Conservation (phyloP, 495 filamentous ascomycete genomes). For the Neurospora sp. region DNA sequence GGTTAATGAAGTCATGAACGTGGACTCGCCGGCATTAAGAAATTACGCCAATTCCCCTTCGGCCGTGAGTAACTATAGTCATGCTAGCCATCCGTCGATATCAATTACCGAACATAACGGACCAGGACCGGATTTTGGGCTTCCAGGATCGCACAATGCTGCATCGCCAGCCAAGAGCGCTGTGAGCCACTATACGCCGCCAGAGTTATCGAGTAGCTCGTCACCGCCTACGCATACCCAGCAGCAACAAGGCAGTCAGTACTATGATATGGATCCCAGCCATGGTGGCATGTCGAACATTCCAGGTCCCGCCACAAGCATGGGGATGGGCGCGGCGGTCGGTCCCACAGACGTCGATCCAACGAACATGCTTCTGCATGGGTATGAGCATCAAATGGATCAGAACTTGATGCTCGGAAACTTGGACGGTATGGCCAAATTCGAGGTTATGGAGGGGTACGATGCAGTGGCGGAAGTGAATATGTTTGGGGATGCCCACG, state of each 20-base stretch:
- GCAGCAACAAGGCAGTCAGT: slow-evolving; percentile 2
- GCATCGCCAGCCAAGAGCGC: slow-evolving; percentile 38
- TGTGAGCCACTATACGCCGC: slow-evolving; percentile 22
- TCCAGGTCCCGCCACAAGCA: slow-evolving; percentile 7
- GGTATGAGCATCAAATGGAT: slow-evolving; percentile 20
- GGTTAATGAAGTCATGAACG: slow-evolving; percentile 27
- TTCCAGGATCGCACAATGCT: slow-evolving; percentile 17
- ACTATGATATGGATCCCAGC: background rate
- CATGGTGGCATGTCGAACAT: slow-evolving; percentile 12
- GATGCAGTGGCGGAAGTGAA: slow-evolving; percentile 6
- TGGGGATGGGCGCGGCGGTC: slow-evolving; percentile 22
- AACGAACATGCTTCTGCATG: slow-evolving; percentile 32
- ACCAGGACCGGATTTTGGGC: background rate
- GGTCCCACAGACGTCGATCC: slow-evolving; percentile 24
- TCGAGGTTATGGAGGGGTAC: slow-evolving; percentile 7
- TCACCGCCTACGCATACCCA: slow-evolving; percentile 25
- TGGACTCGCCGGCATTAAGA: slow-evolving; percentile 18
- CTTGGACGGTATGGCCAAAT: background rate
- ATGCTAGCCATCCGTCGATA: slow-evolving; percentile 13
- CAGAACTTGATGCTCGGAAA: slow-evolving; percentile 7
- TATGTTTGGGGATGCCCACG: slow-evolving; percentile 23
- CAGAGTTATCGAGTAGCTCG: slow-evolving; percentile 34
- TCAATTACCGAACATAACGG: slow-evolving; percentile 6
- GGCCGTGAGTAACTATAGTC: slow-evolving; percentile 22
- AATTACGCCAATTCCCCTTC: slow-evolving; percentile 19